Conservation (phyloP, 495 filamentous ascomycete species). For the Neurospora intermedia region DNA sequence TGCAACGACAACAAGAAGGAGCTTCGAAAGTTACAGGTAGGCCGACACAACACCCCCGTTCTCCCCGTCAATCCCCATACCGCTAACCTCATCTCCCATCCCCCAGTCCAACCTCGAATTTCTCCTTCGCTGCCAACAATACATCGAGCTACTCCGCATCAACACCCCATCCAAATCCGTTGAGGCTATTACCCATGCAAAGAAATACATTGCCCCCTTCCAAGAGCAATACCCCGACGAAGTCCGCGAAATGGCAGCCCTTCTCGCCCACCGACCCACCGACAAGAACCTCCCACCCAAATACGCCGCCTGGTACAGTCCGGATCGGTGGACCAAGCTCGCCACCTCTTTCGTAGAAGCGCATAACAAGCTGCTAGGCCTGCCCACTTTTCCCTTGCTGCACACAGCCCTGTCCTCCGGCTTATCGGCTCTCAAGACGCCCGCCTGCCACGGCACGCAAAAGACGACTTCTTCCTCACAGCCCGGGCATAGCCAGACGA, state of each 20-base stretch:
- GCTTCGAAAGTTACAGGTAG: slow-evolving; percentile 71
- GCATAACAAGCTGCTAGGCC: slow-evolving; percentile 75
- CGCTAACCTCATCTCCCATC: slow-evolving; percentile 13
- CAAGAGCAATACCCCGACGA: slow-evolving; percentile 55
- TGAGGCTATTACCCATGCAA: slow-evolving; percentile 73
- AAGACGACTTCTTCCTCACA: slow-evolving; percentile 11
- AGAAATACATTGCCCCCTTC: slow-evolving; percentile 63
- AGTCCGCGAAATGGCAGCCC: slow-evolving; percentile 61
- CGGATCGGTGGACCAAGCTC: slow-evolving; percentile 60
- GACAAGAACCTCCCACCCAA: slow-evolving; percentile 33
- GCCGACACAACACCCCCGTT: slow-evolving; percentile 10
- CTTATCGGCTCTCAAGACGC: slow-evolving; percentile 90
- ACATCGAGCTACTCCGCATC: slow-evolving; percentile 75
- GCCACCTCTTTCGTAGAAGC: slow-evolving; percentile 77
- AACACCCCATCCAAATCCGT: slow-evolving; percentile 46
- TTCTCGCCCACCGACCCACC: slow-evolving; percentile 59
- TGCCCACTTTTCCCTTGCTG: slow-evolving; percentile 74
- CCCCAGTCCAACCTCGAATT: slow-evolving; percentile 78
- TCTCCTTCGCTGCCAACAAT: slow-evolving; percentile 90
- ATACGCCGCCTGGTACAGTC: slow-evolving; percentile 53
- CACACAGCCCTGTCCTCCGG: slow-evolving; percentile 87
- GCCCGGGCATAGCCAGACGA: slow-evolving; percentile 18
- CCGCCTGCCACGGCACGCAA: slow-evolving; percentile 61
- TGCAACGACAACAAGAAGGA: slow-evolving; percentile 85
- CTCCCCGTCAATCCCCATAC: neutral